These are phyloP conservation scores for Bromus sterilis DNA, from an alignment of 176 grass and related monocot genomes.

Conservation along the genomic window DNA sequence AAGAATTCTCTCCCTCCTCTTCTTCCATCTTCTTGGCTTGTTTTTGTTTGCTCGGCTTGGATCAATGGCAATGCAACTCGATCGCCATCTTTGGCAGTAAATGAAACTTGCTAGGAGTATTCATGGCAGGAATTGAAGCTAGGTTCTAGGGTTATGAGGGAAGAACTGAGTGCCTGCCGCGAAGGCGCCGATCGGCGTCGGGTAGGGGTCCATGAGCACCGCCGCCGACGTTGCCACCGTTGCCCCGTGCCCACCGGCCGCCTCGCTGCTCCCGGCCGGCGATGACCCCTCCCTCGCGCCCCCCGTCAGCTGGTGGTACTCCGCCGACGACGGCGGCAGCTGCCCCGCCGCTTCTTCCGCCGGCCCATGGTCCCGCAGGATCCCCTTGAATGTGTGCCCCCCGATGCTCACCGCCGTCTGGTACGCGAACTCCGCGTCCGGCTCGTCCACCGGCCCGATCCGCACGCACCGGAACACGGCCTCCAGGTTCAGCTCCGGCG, in stretches of 20 bases:
- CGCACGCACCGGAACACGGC: conserved; percentile 91
- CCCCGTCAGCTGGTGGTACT: conserved; percentile 48
- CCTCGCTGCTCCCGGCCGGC: conserved; percentile 52
- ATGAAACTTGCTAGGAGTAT: conserved; percentile 38
- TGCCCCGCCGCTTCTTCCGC: conserved; percentile 40
- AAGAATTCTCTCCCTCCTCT: conserved; percentile 8
- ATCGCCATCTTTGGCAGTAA: conserved; percentile 24
- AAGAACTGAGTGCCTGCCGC: conserved; percentile 97
- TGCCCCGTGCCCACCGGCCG: background rate
- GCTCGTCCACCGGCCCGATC: conserved; percentile 79
- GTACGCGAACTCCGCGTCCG: conserved; percentile 87
- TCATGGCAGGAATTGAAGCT: conserved; percentile 35
- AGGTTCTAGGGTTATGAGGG: conserved; percentile 90
- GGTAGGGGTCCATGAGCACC: conserved; percentile 85
- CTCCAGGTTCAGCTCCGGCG: conserved; percentile 77
- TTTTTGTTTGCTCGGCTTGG: conserved; percentile 20
- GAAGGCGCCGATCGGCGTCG: conserved; percentile 88
- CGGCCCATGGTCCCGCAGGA: conserved; percentile 80
- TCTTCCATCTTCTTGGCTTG: conserved; percentile 7
- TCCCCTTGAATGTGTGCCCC: conserved; percentile 91
- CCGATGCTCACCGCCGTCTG: conserved; percentile 93
- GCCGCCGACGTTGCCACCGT: conserved; percentile 35
- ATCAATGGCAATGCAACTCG: conserved; percentile 16
- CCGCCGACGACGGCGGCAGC: conserved; percentile 25
- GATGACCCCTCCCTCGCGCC: conserved; percentile 48